Base-by-base conservation (phyloP, 805 yeast genomes). In the Teunomyces aglyptinius region DNA sequence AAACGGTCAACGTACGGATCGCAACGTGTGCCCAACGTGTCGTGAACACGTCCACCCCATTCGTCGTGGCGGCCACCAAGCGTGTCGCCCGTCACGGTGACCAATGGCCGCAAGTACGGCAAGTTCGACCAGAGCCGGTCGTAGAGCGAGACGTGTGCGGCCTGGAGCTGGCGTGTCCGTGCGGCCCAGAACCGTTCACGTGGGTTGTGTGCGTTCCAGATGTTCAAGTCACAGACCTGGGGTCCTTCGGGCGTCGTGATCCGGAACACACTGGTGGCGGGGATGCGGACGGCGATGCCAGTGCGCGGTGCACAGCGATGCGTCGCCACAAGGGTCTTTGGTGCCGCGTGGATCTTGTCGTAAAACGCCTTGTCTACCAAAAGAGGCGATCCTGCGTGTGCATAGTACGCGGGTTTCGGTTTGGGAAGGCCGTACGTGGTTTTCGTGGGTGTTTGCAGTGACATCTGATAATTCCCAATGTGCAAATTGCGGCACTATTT, bases 171-270 rank as follows among this genome's bases (percentile, higher is more conserved):
- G 59, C 87, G 71, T 0, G 86, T 82, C 58, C 88, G 69, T 4
- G 86, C 76, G 12, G 87, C 88, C 87, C 88, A 83, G 56, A 83
- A 71, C 51, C 83, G 65, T 56, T 83, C 87, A 55, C 85, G 67
- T 20, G 83, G 85, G 56, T 82, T 81, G 51, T 78, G 72, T 41
- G 67, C 67, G 54, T 76, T 78, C 87, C 87, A 83, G 43, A 80
- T 76, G 63, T 83, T 82, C 61, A 82, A 74, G 57, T 83, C 87
- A 56, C 86, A 82, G 15, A 83, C 88, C 60, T 83, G 88, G 1
- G 89, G 85, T 4, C 87, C 87, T 54, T 83, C 82, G 2, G 86
- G 83, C 1, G 86, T 78, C 3, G 81, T 76, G 46, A 83, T 68
- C 33, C 87, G 68, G 49, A 83, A 80, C 26, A 82, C 75, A 26